phyloP scores from a whole-genome alignment of 495 filamentous ascomycete genomes.

The Penicillium canescens region DNA sequence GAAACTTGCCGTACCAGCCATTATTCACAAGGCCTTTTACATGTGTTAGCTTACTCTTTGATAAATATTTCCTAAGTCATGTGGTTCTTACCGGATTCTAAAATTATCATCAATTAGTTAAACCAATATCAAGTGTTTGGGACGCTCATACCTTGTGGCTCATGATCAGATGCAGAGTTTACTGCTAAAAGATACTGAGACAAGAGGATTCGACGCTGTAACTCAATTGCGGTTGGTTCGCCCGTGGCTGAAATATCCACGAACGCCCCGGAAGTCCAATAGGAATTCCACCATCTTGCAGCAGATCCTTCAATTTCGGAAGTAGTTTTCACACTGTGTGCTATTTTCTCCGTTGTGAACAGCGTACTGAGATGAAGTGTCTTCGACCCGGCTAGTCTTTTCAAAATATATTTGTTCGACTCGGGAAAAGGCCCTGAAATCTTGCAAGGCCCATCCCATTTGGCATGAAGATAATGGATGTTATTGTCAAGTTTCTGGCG shows the following conservation, averaged over 20 bases:
- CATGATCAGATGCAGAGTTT: no score
- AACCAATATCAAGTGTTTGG: no score
- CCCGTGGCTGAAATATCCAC: slow-evolving; percentile 4
- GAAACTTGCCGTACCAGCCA: no score
- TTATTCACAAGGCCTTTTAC: no score
- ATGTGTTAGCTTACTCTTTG: no score
- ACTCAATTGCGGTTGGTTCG: slow-evolving; percentile 3
- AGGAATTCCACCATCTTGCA: slow-evolving; percentile 5
- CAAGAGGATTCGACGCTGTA: slow-evolving; percentile 5
- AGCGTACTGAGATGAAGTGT: not conserved
- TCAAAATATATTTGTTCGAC: slow-evolving; percentile 2
- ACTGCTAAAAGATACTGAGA: slow-evolving; percentile 7
- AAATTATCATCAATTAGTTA: no score
- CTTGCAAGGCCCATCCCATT: not conserved
- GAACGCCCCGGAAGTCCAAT: slow-evolving; percentile 5
- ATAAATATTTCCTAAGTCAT: no score
- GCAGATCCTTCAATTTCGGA: not conserved
- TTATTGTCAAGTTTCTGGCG: slow-evolving; percentile 3
- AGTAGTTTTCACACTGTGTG: not conserved
- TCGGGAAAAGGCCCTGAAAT: not conserved
- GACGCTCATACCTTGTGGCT: no score
- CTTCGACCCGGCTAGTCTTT: not conserved
- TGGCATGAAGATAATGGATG: not conserved
- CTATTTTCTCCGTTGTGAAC: not conserved
- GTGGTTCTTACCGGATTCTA: no score